Evolutionary conservation across 1,139 yeast species (phyloP).

Genomic region (Diutina pseudorugosa): DNA sequence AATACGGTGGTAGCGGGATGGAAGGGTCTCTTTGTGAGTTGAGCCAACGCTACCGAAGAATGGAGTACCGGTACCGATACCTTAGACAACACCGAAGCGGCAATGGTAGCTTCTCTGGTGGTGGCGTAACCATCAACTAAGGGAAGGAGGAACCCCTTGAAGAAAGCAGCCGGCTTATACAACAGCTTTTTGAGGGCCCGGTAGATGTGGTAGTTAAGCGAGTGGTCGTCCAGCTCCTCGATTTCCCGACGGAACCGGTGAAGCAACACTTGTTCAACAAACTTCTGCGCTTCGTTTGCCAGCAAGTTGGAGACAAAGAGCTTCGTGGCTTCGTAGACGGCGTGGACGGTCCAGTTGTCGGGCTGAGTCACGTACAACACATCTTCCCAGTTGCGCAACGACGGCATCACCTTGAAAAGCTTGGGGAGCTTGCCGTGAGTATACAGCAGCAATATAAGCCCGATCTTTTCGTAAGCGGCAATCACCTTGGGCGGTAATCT

Average conservation of each 20-base stretch:
- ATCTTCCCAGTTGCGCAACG: conserved; percentile 91
- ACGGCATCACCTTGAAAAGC: conserved; percentile 86
- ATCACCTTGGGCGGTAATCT: conserved; percentile 91
- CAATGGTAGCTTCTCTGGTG: conserved; percentile 88
- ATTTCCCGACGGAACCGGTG: conserved; percentile 80
- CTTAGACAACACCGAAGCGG: conserved; percentile 81
- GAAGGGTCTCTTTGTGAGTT: conserved; percentile 74
- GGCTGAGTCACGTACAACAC: conserved; percentile 88
- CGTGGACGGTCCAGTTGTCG: conserved; percentile 92
- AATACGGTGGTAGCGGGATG: conserved; percentile 84
- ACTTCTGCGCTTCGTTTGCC: conserved; percentile 81
- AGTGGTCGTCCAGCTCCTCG: conserved; percentile 59
- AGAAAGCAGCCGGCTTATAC: conserved; percentile 95
- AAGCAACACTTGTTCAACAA: conserved; percentile 60
- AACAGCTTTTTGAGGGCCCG: conserved; percentile 84
- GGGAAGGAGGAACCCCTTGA: conserved; percentile 91
- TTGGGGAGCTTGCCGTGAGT: conserved; percentile 94
- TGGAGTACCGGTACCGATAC: conserved; percentile 91
- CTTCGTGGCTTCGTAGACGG: conserved; percentile 89
- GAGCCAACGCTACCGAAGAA: conserved; percentile 89
- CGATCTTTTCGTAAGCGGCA: conserved; percentile 86
- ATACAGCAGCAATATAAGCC: conserved; percentile 79
- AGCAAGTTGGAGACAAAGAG: conserved; percentile 82
- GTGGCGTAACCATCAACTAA: conserved; percentile 76
- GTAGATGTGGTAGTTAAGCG: conserved; percentile 81